Base-by-base conservation (phyloP, 2,329 filamentous ascomycete species). In the Tolypocladium amazonense region DNA sequence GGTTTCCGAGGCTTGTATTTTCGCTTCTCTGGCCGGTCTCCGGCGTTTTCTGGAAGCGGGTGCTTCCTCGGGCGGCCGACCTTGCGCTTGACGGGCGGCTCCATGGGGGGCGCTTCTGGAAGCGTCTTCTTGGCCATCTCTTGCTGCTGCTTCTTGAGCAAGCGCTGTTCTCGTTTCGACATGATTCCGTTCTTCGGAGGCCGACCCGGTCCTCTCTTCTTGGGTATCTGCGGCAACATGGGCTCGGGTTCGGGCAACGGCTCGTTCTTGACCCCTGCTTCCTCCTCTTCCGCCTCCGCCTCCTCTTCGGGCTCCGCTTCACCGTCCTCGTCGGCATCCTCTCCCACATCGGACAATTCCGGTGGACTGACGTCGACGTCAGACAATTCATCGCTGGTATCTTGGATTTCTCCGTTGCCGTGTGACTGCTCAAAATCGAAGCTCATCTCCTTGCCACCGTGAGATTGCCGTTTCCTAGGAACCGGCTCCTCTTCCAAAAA, bases 151-250 rank as follows among this genome's bases (percentile, higher is more conserved):
- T 87, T 88, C 73, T 87, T 84, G 9, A 86, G 79, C 56, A 85
- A 71, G 23, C 84, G 79, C 65, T 87, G 81, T 67, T 92, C 87
- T 60, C 89, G 80, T 73, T 92, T 92, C 1, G 89, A 92, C 84
- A 92, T 90, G 69, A 91, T 82, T 35, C 89, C 89, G 67, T 92
- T 89, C 75, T 92, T 92, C 0, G 89, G 89, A 25, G 89, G 89
- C 58, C 89, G 79, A n/a, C 89, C 89, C 12, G 89, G 89, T 18
- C 89, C 89, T 65, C 89, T 85, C 63, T 88, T 87, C 73, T 84
- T 88, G 35, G 84, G 81, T 37, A 84, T 74, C 59, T 77, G 72
- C 25, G 74, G 71, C 61, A 77, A 67, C 27, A 73, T 64, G 7
- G 72, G 72, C 11, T 76, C 73, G 6, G 72, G 63, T n/a, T 70